Evolutionary conservation across 257 asterid species (phyloP), one percentile per base, ranked within the genome.

Genomic region (Forsythia suspensa): DNA sequence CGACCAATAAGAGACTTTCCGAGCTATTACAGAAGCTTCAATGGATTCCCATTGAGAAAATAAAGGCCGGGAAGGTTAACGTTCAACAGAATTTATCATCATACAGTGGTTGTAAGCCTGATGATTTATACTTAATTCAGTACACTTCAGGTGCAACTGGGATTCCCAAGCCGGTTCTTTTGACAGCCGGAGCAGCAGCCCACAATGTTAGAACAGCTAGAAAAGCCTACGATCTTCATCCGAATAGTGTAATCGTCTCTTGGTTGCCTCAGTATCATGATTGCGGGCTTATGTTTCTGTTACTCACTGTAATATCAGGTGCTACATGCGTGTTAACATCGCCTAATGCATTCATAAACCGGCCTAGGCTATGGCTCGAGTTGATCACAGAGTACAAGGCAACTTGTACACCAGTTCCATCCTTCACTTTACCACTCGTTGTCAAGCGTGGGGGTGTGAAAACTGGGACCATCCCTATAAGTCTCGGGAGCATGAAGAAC

Each of bases 261-360:
- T 93, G 98, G 98, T 79, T 93, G 52, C 98, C 98, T 48, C 97
- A 88, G 83, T 91, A 89, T 85, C 97, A 91, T 79, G 98, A 93
- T 48, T 90, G 97, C 36, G 98, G 98, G 61, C 93, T 91, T 0
- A 88, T 93, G 96, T 93, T 93, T 78, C 80, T 91, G 41, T 46
- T 91, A 24, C 82, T 91, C 8, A 89, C 96, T 0, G 39, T 93
- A 3, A 91, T 89, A 12, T 91, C 96, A 0, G 97, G 97, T 1
- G 91, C 98, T 10, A 93, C 97, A 2, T 80, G 93, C 70, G 92
- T 89, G 21, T 79, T 93, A 6, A 83, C 95, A 5, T 91, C 97
- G 1, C 97, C 98, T 0, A 73, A n/a, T 6, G 78, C 91, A 3
- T 93, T 93, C 82, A 72, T 91, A n/a, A 79, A 65, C 8, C 88